Evolutionary conservation across 805 yeast species (phyloP).

Genomic region (Teunomyces atbi): DNA sequence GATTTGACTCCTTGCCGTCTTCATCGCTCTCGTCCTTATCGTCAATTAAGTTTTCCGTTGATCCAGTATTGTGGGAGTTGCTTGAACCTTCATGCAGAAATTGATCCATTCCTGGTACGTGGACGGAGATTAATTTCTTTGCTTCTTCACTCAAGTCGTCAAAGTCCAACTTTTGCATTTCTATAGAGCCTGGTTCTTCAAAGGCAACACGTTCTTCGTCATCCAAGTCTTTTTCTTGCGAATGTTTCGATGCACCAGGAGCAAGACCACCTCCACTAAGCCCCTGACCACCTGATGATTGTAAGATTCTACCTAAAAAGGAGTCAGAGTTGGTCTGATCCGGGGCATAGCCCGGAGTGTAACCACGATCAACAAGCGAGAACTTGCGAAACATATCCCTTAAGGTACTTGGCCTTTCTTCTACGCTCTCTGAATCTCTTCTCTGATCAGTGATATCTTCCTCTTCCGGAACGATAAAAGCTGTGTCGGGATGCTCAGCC

Average conservation of each 20-base stretch:
- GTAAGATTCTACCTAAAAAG: conserved; percentile 37
- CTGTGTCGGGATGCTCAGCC: conserved; percentile 5
- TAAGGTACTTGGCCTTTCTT: conserved; percentile 14
- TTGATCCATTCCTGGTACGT: conserved; percentile 28
- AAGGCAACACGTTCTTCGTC: conserved; percentile 21
- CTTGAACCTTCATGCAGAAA: not conserved
- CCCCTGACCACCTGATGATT: conserved; percentile 23
- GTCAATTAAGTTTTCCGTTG: conserved; percentile 2
- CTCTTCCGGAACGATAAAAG: not conserved
- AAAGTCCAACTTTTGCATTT: conserved; percentile 43
- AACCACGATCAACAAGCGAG: conserved; percentile 33
- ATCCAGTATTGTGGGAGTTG: not conserved
- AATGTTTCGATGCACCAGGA: conserved; percentile 34
- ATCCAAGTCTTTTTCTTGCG: conserved; percentile 17
- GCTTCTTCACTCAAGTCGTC: conserved; percentile 52
- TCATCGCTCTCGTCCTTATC: not conserved
- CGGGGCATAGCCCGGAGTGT: conserved; percentile 17
- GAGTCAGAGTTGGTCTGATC: conserved; percentile 33
- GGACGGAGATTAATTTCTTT: conserved; percentile 49
- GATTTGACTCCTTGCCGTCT: conserved; percentile 4
- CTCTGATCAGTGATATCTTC: conserved; percentile 6
- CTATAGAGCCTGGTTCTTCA: conserved; percentile 36
- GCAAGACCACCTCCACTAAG: conserved; percentile 42
- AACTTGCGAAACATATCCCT: conserved; percentile 36
- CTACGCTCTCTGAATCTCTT: not conserved